phyloP scores from a whole-genome alignment of 257 asterid genomes.

The Solanum habrochaites region DNA sequence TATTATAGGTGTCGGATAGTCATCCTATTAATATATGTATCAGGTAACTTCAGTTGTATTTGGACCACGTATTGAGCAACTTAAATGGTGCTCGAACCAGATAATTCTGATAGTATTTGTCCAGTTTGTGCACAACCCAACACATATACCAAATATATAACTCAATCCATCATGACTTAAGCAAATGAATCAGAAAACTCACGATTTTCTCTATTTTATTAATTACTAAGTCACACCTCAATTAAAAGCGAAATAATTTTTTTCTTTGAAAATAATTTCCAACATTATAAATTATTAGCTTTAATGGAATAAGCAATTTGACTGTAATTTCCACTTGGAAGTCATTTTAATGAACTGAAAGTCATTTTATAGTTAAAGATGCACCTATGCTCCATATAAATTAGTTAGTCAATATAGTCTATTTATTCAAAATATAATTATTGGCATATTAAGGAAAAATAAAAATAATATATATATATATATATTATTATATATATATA shows the following conservation, averaged over 20 bases:
- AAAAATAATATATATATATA: background rate
- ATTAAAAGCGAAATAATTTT: background rate
- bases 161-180: background rate
- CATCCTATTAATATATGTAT: too few relatives aligned
- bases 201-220: background rate
- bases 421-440: background rate
- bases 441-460: background rate
- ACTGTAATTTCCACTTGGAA: background rate
- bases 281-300: background rate
- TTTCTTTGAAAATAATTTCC: background rate
- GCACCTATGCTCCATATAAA: background rate
- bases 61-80: background rate
- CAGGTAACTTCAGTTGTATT: background rate
- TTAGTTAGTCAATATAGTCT: background rate
- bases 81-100: background rate
- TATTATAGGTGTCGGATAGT: background rate
- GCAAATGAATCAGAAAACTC: background rate
- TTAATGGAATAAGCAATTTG: background rate
- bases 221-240: background rate
- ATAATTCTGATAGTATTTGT: background rate
- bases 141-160: background rate
- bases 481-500: too few relatives aligned
- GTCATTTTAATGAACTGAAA: background rate
- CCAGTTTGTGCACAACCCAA: background rate
- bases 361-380: background rate